Base-by-base conservation (phyloP, 2,329 filamentous ascomycete species). In the Ascochyta rabiei region DNA sequence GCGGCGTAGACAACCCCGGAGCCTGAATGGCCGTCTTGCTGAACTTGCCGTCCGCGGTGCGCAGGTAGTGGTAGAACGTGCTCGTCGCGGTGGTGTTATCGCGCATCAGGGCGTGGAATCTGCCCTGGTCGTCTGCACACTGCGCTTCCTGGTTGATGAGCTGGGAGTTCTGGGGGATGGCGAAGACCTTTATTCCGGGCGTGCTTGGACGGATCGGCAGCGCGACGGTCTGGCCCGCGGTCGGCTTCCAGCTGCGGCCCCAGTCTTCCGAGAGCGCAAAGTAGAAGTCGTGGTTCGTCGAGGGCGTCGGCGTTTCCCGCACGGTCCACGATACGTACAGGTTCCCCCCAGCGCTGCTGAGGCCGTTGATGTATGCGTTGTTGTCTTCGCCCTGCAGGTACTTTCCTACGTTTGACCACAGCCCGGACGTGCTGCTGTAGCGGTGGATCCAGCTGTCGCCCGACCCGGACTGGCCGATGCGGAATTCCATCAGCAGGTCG, bases 141-240 rank as follows among this genome's bases (percentile, higher is more conserved):
- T 83, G 80, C 3, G 77, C 76, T 68, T 82, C 80, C 66, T 83
- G 80, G 57, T 82, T 83, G 52, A 78, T 76, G 47, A 83, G 75
- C 1, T 81, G 77, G 19, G 71, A 77, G 4, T 75, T 74, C 58
- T 78, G 79, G 0, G 77, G 75, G n/a, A 82, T 79, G 2, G 66
- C 64, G 48, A 78, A 80, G 1, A 78, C 77, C 15, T 76, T 73
- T 41, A 81, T 77, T 0, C 79, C 80, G 0, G 69, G 53, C 0
- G 76, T 72, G 0, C 70, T 71, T 0, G 79, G 80, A 1, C 62
- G 66, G 10, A 82, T 76, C 12, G 77, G 76, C 40, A 75, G 72
- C 0, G 78, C 71, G 16, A 82, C 68, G 2, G 71, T 53, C 2
- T 65, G 61, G 0, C 75, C 75, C 1, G 64, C 67, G 0, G 74